A percentile compares a stretch with the other conserved stretches of the same genome.
Evolutionary conservation across 805 yeast species (phyloP).

Genomic region (Kluyveromyces dobzhanskii): DNA sequence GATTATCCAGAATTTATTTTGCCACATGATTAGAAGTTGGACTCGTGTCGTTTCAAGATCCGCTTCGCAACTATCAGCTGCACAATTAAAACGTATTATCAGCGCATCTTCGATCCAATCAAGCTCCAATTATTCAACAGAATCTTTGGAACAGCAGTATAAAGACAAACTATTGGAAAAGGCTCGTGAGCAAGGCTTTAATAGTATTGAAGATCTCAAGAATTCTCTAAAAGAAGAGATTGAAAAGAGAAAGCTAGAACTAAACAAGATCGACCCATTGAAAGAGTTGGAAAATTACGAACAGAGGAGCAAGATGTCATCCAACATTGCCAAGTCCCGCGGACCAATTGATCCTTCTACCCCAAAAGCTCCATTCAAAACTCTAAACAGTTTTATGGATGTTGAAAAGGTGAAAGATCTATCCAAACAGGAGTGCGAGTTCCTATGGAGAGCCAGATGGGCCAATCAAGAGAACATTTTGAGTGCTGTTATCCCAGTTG

Average conservation of each 20-base stretch:
- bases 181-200: conserved; percentile 29
- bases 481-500: conserved; percentile 52
- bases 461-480: conserved; percentile 48
- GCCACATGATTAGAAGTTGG: conserved; percentile 3
- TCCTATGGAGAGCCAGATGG: conserved; percentile 86
- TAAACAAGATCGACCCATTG: conserved; percentile 61
- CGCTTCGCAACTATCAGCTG: conserved; percentile 3
- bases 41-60: not conserved
- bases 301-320: conserved; percentile 25
- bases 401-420: conserved; percentile 53
- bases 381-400: conserved; percentile 63
- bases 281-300: conserved; percentile 54
- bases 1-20: not conserved
- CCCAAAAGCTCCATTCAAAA: conserved; percentile 54
- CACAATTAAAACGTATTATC: conserved; percentile 4
- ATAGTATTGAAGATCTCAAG: conserved; percentile 48
- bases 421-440: conserved; percentile 56
- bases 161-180: conserved; percentile 30
- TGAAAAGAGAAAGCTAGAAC: conserved; percentile 43
- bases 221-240: conserved; percentile 55
- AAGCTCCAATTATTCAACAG: conserved; percentile 13
- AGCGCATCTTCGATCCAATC: conserved; percentile 1
- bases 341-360: conserved; percentile 31
- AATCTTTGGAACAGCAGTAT: conserved; percentile 25
- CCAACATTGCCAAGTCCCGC: conserved; percentile 13